phyloP scores from a whole-genome alignment of 2,329 filamentous ascomycete genomes.

The Epichloe elymi region DNA sequence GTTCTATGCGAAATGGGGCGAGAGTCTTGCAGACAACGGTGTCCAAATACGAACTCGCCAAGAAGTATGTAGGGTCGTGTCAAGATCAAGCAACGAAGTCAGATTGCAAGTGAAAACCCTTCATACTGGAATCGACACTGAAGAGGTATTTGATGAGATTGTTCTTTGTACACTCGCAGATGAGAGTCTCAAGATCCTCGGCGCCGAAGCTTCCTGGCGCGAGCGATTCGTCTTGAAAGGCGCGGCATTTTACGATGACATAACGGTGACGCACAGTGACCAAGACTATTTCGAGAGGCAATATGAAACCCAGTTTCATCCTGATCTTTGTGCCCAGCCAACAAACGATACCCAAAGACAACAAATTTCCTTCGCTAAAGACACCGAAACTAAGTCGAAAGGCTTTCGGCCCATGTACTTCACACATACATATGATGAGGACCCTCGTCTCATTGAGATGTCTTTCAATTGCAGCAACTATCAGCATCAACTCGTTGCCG shows the following conservation, averaged over 20 bases:
- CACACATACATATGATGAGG: slow-evolving; percentile 44
- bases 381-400: slow-evolving; percentile 34
- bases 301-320: slow-evolving; percentile 49
- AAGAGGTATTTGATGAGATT: slow-evolving; percentile 50
- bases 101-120: slow-evolving; percentile 38
- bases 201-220: slow-evolving; percentile 40
- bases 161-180: slow-evolving; percentile 54
- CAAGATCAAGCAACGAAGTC: slow-evolving; percentile 37
- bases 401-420: slow-evolving; percentile 54
- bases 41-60: slow-evolving; percentile 43
- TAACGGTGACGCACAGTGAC: slow-evolving; percentile 58
- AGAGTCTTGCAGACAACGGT: slow-evolving; percentile 38
- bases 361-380: slow-evolving; percentile 27
- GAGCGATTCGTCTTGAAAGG: slow-evolving; percentile 58
- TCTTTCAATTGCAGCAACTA: slow-evolving; percentile 67
- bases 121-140: slow-evolving; percentile 33
- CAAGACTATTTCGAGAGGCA: slow-evolving; percentile 51
- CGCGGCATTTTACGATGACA: slow-evolving; percentile 56
- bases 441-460: slow-evolving; percentile 50
- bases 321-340: slow-evolving; percentile 35
- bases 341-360: slow-evolving; percentile 25
- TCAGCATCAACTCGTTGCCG: slow-evolving; percentile 52
- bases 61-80: slow-evolving; percentile 38
- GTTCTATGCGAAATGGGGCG: slow-evolving; percentile 48
- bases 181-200: slow-evolving; percentile 47